Evolutionary conservation across 768 basidiomycete species (phyloP), one percentile per base, ranked within the genome.

Genomic region (Suillus placidus): DNA sequence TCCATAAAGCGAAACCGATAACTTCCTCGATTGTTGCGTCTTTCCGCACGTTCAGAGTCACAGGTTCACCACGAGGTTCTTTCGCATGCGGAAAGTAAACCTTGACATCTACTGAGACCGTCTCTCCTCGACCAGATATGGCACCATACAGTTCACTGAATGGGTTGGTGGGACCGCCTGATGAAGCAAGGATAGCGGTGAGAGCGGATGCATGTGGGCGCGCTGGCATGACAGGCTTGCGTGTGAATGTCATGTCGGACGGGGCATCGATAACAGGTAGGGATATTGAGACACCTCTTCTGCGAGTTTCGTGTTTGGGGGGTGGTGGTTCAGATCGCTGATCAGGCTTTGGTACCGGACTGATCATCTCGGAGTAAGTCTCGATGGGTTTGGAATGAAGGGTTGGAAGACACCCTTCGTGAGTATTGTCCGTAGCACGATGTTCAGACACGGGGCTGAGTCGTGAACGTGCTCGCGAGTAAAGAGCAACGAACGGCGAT

Each of bases 1-100:
- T 90, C 89, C 88, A 97, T 55, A 99, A 75, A 2, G 93, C 90
- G 74, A 92, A 94, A 0, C 97, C 97, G 62, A 98, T 92, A 6
- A 97, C 94, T 76, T 99, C 97, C 74, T 99, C 97, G 5, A 99
- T 89, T 0, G 90, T 92, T 2, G 95, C 92, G 68, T 98, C 97
- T 68, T 88, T 89, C 64, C 94, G 80, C 13, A 98, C 93, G 66
- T 84, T 89, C 6, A 95, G 82, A 43, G 85, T 79, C 84, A 96
- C 87, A 26, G 86, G 79, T 61, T 87, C 86, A 3, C 85, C 84
- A 18, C 72, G 78, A 0, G 91, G 91, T 65, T 86, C 80, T 6
- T 74, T 78, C 18, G 92, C 92, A 67, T 90, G 87, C 0, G 96
- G 96, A 79, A 97, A 98, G 78, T 88, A 97, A 1, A 98, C 83